Percentiles rank a stretch among this genome's conserved stretches.
phyloP scores from a whole-genome alignment of 176 grass and related monocot species.

The Musa schizocarpa region DNA sequence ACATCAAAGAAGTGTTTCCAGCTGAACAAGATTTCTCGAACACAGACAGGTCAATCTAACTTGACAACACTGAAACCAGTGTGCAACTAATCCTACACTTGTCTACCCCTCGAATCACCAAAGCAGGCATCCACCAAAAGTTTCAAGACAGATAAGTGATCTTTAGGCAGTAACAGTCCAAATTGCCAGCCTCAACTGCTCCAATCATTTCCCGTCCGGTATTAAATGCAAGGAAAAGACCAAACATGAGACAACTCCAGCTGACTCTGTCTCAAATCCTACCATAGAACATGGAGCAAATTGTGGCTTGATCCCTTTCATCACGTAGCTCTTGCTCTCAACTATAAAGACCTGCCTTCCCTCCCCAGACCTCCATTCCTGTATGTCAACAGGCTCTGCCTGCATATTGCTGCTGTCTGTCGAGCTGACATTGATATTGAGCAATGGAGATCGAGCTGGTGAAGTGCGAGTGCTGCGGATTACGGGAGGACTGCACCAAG shows the following conservation, averaged over 20 bases:
- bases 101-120: too few species aligned
- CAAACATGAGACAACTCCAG: neutral
- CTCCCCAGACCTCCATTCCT: neutral
- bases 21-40: too few species aligned
- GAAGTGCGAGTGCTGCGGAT: conserved; percentile 68
- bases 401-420: neutral
- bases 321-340: neutral
- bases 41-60: too few species aligned
- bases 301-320: neutral
- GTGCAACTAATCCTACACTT: too few species aligned
- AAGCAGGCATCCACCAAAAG: too few species aligned
- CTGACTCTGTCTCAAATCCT: neutral
- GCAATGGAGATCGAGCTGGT: conserved; percentile 36
- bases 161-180: too few species aligned
- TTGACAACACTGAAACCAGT: too few species aligned
- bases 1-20: too few species aligned
- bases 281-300: conserved; percentile 7
- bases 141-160: too few species aligned
- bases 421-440: neutral
- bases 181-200: neutral
- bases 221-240: neutral
- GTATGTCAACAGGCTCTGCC: neutral
- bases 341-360: neutral
- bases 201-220: neutral
- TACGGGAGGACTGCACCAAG: conserved; percentile 74